Evolutionary conservation across 495 filamentous ascomycete species (phyloP), one percentile per base, ranked within the genome.

Genomic region (Peziza echinospora): DNA sequence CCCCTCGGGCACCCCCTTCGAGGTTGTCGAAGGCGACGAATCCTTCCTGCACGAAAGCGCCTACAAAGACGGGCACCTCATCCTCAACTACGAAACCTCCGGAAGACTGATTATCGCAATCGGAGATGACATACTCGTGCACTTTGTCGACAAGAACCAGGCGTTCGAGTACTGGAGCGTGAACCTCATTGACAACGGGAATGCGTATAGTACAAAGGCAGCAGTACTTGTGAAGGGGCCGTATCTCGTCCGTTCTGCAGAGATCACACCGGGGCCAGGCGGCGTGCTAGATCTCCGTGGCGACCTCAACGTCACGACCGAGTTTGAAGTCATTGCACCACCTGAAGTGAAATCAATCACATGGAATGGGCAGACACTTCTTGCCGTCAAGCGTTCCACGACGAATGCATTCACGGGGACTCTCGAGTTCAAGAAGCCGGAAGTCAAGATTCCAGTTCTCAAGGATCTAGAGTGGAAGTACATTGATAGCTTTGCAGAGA

Each of bases 201-300:
- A 64, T 19, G 62, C 60, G 3, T 69, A 58, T 41, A 62, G 58
- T 41, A 65, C 57, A n/a, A 44, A 62, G 51, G 58, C 65, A 61
- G 64, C 71, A 0, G 62, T 82, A 3, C 79, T 85, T 47, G 65
- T 84, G 48, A 70, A 77, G 47, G 82, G 76, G 0, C 76, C 78
- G 5, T 84, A 85, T 54, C 75, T 87, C n/a, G 65, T 85, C 24
- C 73, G 82, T 11, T 73, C 65, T 6, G 77, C 75, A 1, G 64
- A 63, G 6, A 48, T 80, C 5, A 26, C 66, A 21, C 7, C 7
- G 26, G 68, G 69, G 10, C 7, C 7, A n/a, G 68, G 69, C 10
- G 55, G 48, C 5, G 64, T 65, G 10, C 61, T 84, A 3, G 62
- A 73, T 26, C 58, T 87, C 21, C 70, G 70, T 23, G 81, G 76